Base-by-base conservation (phyloP, 2,329 filamentous ascomycete genomes). In the Conoideocrella luteorostrata region DNA sequence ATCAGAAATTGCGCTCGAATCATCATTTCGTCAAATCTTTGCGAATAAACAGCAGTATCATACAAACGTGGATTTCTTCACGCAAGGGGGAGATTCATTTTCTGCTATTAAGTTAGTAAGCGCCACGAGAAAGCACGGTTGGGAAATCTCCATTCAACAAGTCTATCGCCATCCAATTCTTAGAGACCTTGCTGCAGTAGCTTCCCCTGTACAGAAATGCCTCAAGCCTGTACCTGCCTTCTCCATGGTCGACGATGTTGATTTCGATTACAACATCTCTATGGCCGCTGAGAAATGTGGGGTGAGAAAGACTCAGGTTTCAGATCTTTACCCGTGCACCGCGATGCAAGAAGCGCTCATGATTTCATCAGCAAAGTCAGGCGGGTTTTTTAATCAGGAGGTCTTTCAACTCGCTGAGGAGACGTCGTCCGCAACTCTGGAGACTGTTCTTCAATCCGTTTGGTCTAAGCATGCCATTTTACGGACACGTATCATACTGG, bases 11-110 rank as follows among this genome's bases (percentile, higher is more conserved):
- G 20, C 13, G 9, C 9, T 15, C 7, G 30, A 34, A 17, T n/a
- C 30, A 5, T 17, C 4, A 6, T 5, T 34, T 10, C 5, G 30
- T 34, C n/a, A 4, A 47, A 54, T 6, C 66, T 72, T 21, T 61
- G 62, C 4, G 46, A 61, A 3, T 63, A 69, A 4, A 17, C 15
- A 18, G 30, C 15, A 34, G 4, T 34, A 17, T 17, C 10, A n/a
- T 17, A 5, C 10, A 9, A 17, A n/a, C 30, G 66, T 72, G 48
- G 70, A 67, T 53, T 75, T 75, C 53, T 72, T 75, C 60, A 59
- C 60, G 1, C 60, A 71, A 0, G 71, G 72, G 9, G 72, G 72
- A 20, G 69, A 73, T 50, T 74, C 71, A 1, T 63, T 75, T 3
- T 50, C 62, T 1, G 70, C 70, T 2, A 77, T 75, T 65, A 69